These are phyloP conservation scores for Trametes cingulata DNA, from an alignment of 768 basidiomycete genomes.

Conservation along the genomic window DNA sequence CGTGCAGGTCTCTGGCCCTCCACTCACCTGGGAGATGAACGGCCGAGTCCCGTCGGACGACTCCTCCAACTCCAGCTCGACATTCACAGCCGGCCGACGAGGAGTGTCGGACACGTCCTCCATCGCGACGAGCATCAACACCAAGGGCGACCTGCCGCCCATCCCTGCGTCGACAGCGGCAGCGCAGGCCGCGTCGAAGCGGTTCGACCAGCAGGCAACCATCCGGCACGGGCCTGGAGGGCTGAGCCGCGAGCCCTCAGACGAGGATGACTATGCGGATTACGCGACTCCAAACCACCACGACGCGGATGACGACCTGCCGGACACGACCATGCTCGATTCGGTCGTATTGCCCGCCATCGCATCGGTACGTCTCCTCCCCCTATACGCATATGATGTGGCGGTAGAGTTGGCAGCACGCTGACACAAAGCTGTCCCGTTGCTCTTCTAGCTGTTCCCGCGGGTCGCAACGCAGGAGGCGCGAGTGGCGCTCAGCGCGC, in stretches of 20 bases:
- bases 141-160: slow-evolving; percentile 64
- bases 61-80: slow-evolving; percentile 44
- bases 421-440: slow-evolving; percentile 1
- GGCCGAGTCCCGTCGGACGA: slow-evolving; percentile 43
- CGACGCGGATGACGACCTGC: slow-evolving; percentile 48
- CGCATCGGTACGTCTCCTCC: slow-evolving; percentile 70
- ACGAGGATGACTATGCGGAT: slow-evolving; percentile 56
- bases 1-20: slow-evolving; percentile 62
- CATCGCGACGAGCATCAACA: slow-evolving; percentile 42
- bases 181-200: slow-evolving; percentile 32
- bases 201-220: slow-evolving; percentile 63
- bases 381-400: background rate
- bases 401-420: background rate
- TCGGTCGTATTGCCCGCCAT: slow-evolving; percentile 96
- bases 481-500: slow-evolving; percentile 76
- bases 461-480: slow-evolving; percentile 93
- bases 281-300: slow-evolving; percentile 49
- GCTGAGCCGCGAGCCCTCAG: slow-evolving; percentile 49
- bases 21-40: slow-evolving; percentile 81
- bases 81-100: slow-evolving; percentile 24
- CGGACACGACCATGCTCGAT: slow-evolving; percentile 92
- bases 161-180: slow-evolving; percentile 39
- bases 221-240: slow-evolving; percentile 40
- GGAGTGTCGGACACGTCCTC: slow-evolving; percentile 32
- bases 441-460: slow-evolving; percentile 71